Evolutionary conservation across 139 green algal species (phyloP).

Genomic region (Microglena sp.): DNA sequence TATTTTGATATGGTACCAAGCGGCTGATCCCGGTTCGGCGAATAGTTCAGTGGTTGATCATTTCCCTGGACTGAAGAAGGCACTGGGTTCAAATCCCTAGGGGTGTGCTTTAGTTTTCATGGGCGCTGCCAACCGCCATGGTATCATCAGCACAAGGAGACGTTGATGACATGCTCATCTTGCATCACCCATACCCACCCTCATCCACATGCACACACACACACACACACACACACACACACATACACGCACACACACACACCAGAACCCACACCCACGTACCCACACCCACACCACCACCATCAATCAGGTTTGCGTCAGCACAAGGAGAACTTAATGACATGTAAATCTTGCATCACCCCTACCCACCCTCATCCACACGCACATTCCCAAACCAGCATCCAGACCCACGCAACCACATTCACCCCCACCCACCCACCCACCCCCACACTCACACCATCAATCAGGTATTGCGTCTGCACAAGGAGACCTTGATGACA

Average conservation of each 20-base stretch:
- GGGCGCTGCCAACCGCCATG: too few species aligned
- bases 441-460: neutral
- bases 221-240: constrained; percentile 2
- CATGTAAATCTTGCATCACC: too few species aligned
- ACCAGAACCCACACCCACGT: neutral
- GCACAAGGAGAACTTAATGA: too few species aligned
- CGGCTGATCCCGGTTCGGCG: too few species aligned
- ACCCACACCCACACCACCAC: neutral
- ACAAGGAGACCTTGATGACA: constrained; percentile 69
- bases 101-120: too few species aligned
- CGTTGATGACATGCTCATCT: neutral
- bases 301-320: constrained; percentile 51
- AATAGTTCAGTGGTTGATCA: too few species aligned
- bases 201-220: neutral
- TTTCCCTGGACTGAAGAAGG: too few species aligned
- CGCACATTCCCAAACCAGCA: neutral
- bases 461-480: too few species aligned
- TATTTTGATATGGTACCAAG: too few species aligned
- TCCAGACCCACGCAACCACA: neutral
- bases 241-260: neutral
- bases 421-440: neutral
- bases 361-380: neutral
- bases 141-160: too few species aligned
- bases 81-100: too few species aligned
- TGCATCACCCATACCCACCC: neutral